Percentiles rank a stretch among this genome's conserved stretches.
Conservation (phyloP, 345 rosid species). For the Hirschfeldia incana region DNA sequence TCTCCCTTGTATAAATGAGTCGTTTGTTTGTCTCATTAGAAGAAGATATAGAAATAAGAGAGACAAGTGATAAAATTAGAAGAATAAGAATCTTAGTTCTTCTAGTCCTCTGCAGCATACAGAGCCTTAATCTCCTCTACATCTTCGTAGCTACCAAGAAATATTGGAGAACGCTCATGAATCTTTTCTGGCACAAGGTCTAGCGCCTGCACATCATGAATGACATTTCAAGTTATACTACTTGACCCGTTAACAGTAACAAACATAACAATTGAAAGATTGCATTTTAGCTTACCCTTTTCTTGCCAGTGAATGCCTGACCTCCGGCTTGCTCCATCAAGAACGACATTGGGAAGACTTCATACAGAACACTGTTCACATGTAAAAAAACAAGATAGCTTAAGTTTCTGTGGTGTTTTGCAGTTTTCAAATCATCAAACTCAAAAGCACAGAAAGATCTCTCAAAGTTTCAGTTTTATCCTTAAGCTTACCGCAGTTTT, state of each 20-base stretch:
- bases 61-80: constrained; percentile 4
- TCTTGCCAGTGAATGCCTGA: constrained; percentile 85
- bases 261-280: neutral
- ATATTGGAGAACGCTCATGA: constrained; percentile 88
- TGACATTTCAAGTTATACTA: neutral
- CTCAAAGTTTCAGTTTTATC: neutral
- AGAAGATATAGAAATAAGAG: constrained; percentile 9
- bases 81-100: constrained; percentile 31
- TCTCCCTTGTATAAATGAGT: constrained; percentile 22
- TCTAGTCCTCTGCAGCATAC: constrained; percentile 61
- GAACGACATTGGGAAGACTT: constrained; percentile 97
- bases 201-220: constrained; percentile 67
- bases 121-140: constrained; percentile 89
- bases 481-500: constrained; percentile 74
- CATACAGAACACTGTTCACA: constrained; percentile 72
- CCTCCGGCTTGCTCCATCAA: constrained; percentile 99
- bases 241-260: constrained; percentile 1
- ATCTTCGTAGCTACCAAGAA: constrained; percentile 92
- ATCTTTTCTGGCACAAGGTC: constrained; percentile 75
- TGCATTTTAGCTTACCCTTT: constrained; percentile 53
- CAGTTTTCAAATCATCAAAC: neutral
- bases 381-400: constrained; percentile 2
- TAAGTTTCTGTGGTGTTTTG: neutral
- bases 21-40: constrained; percentile 23
- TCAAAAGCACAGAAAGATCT: neutral